Evolutionary conservation across 331 rosid genomes (phyloP).

Genomic region (Pyracantha coccinea): DNA sequence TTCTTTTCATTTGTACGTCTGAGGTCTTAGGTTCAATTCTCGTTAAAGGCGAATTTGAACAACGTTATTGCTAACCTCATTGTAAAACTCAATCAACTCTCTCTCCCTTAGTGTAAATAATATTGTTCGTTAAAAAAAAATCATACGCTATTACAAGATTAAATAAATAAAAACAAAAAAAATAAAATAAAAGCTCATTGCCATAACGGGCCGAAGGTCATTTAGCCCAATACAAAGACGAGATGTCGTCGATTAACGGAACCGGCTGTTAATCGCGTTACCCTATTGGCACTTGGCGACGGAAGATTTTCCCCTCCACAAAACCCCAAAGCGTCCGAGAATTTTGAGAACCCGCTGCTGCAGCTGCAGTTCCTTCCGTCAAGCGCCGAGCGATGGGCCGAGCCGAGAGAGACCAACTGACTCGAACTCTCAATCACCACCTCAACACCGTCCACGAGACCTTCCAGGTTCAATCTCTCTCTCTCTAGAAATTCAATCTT

Average conservation of each 20-base stretch:
- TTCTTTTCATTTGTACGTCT: no score
- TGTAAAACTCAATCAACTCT: no score
- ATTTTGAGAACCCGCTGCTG: neutral
- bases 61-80: no score
- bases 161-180: no score
- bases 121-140: no score
- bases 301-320: no score
- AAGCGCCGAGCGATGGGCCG: slow-evolving; percentile 21
- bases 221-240: neutral
- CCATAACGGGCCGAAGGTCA: neutral
- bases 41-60: no score
- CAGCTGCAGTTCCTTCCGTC: neutral
- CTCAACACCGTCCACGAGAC: slow-evolving; percentile 64
- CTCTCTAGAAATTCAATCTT: neutral
- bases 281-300: no score
- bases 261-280: neutral
- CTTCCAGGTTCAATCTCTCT: slow-evolving; percentile 28
- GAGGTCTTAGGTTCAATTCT: no score
- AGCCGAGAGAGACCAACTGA: slow-evolving; percentile 42
- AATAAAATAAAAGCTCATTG: no score
- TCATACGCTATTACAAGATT: no score
- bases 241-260: neutral
- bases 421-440: slow-evolving; percentile 35
- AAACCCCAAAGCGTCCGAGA: neutral
- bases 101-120: no score